phyloP scores from a whole-genome alignment of 169 alveolate species.

The Eimeria maxima region DNA sequence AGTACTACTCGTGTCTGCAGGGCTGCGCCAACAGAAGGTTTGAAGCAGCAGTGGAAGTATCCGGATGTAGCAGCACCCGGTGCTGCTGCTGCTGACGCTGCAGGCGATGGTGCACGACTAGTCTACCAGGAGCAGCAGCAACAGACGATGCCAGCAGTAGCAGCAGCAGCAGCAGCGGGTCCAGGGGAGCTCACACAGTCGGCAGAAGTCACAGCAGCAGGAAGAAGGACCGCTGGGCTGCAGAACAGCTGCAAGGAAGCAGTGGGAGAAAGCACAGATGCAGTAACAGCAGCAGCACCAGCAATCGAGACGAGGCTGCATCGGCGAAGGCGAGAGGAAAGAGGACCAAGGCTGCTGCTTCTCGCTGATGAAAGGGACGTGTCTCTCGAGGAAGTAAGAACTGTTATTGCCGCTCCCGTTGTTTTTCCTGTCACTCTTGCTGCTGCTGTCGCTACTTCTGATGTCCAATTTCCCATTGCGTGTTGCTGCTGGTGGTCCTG shows the following conservation, averaged over 20 bases:
- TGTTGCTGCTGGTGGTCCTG: slow-evolving; percentile 34
- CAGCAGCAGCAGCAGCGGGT: slow-evolving; percentile 28
- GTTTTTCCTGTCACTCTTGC: too few relatives aligned
- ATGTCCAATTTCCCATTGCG: background rate
- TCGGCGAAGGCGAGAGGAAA: background rate
- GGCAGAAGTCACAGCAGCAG: background rate
- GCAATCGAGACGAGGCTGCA: slow-evolving; percentile 38
- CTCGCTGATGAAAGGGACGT: slow-evolving; percentile 52
- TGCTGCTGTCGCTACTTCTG: background rate
- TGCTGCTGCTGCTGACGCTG: background rate
- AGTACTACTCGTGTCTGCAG: background rate
- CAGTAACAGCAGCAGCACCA: background rate
- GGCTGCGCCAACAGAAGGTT: background rate
- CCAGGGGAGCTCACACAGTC: background rate
- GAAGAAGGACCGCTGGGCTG: background rate
- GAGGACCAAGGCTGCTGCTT: slow-evolving; percentile 48
- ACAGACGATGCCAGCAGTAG: background rate
- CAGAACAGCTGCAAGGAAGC: slow-evolving; percentile 35
- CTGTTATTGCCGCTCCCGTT: slow-evolving; percentile 5
- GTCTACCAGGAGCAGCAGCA: background rate
- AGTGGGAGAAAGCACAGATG: background rate
- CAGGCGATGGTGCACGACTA: background rate
- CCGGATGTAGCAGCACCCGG: too few relatives aligned
- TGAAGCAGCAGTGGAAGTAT: slow-evolving; percentile 9
- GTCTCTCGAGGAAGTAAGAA: slow-evolving; percentile 23